Conservation (phyloP, 306 rosid species). For the Trifolium repens region DNA sequence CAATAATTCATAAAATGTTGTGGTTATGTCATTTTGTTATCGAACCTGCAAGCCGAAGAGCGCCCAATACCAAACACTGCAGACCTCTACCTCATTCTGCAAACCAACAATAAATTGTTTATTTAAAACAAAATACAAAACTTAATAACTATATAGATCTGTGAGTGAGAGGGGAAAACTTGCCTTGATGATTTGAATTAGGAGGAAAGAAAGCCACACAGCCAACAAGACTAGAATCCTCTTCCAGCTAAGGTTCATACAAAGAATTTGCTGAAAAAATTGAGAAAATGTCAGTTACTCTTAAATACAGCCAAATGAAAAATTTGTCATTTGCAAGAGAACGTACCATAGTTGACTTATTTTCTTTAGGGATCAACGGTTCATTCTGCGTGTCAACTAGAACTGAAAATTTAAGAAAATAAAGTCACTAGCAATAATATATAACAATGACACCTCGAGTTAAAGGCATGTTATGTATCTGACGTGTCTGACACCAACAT, state of each 20-base stretch:
- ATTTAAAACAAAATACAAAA: not conserved
- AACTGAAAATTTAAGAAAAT: constrained; percentile 55
- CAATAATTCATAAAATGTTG: not conserved
- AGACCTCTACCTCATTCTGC: constrained; percentile 66
- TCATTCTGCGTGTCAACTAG: constrained; percentile 56
- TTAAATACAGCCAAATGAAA: constrained; percentile 1
- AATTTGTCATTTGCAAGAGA: constrained; percentile 2
- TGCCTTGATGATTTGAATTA: constrained; percentile 78
- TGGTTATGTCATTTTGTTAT: constrained; percentile 7
- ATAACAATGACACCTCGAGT: no score
- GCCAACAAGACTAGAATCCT: constrained; percentile 50
- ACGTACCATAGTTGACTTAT: constrained; percentile 66
- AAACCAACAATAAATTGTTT: constrained; percentile 24
- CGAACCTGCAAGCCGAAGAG: constrained; percentile 76
- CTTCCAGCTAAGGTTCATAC: constrained; percentile 77
- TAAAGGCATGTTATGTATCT: no score
- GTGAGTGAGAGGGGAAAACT: constrained; percentile 33
- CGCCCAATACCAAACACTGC: constrained; percentile 83
- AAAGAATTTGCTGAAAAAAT: constrained; percentile 60
- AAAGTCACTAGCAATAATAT: not conserved
- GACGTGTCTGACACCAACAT: no score
- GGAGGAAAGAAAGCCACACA: constrained; percentile 73
- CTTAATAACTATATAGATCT: not conserved
- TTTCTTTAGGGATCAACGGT: constrained; percentile 60
- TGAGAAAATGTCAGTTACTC: not conserved